Percentiles rank a stretch among this genome's conserved stretches.
Evolutionary conservation across 2,329 filamentous ascomycete species (phyloP).

Genomic region (Raffaelea albimanens): DNA sequence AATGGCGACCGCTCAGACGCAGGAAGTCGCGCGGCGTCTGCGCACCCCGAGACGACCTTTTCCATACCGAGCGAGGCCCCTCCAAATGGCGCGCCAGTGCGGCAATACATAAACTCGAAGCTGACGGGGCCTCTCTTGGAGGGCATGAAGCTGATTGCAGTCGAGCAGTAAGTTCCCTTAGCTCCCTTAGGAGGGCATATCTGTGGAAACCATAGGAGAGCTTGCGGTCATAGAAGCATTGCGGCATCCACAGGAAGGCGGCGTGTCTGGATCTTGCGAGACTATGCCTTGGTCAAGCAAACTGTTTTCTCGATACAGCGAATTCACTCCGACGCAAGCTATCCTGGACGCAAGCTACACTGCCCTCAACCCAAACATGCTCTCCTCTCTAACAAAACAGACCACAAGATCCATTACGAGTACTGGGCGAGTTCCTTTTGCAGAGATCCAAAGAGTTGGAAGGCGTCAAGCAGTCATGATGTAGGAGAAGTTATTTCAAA

Average conservation of each 20-base stretch:
- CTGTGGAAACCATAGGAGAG: no score
- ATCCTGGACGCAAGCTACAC: no score
- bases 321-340: no score
- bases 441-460: conserved; percentile 60
- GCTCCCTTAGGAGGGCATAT: no score
- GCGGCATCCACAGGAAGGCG: no score
- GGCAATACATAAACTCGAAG: conserved; percentile 63
- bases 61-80: conserved; percentile 51
- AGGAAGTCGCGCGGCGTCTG: conserved; percentile 46
- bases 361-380: neutral
- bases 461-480: conserved; percentile 11
- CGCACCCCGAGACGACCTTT: conserved; percentile 40
- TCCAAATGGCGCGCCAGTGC: conserved; percentile 57
- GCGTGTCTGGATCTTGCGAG: no score
- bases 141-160: conserved; percentile 64
- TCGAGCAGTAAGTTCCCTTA: conserved; percentile 52
- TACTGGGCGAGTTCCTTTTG: conserved; percentile 61
- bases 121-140: conserved; percentile 60
- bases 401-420: conserved; percentile 58
- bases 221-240: no score
- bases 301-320: no score
- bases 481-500: neutral
- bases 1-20: conserved; percentile 15
- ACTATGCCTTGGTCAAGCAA: no score
- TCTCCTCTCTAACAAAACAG: conserved; percentile 24